Percentiles rank a stretch among this genome's conserved stretches.
Conservation (phyloP, 495 filamentous ascomycete genomes). For the Neurospora sp. region DNA sequence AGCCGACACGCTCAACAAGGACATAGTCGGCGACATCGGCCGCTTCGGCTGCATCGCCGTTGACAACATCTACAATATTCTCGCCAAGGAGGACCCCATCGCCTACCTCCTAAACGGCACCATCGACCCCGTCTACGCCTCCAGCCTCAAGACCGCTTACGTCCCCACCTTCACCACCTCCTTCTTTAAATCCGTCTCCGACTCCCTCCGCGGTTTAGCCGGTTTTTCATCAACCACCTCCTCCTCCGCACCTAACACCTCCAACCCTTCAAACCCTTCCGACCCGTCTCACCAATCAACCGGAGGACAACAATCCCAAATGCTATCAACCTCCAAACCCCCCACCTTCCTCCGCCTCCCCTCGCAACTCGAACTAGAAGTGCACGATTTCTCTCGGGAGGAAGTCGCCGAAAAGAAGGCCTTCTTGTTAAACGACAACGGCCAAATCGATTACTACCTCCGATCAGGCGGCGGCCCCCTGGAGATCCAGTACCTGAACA, state of each 20-base stretch:
- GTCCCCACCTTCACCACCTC: constrained; percentile 63
- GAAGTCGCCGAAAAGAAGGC: constrained; percentile 87
- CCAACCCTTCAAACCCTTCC: background rate
- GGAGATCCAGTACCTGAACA: constrained; percentile 93
- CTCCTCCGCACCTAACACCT: background rate
- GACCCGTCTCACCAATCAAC: background rate
- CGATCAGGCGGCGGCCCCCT: constrained; percentile 70
- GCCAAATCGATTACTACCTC: constrained; percentile 84
- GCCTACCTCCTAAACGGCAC: constrained; percentile 87
- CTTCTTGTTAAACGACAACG: constrained; percentile 84
- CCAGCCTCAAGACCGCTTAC: constrained; percentile 62
- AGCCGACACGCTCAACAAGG: constrained; percentile 47
- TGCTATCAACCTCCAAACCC: constrained; percentile 17
- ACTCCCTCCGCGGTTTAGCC: constrained; percentile 48
- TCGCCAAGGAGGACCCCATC: constrained; percentile 59
- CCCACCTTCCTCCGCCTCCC: constrained; percentile 53
- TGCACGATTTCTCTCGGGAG: constrained; percentile 87
- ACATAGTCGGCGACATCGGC: constrained; percentile 65
- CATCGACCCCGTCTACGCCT: constrained; percentile 69
- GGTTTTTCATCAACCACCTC: constrained; percentile 1
- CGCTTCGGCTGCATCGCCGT: constrained; percentile 84
- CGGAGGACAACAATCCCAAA: background rate
- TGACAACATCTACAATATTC: constrained; percentile 93
- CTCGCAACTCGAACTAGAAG: constrained; percentile 86
- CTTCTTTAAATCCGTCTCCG: constrained; percentile 56